Evolutionary conservation across 371 early-diverging fungal species (phyloP).

Genomic region (Mortierella sp.): DNA sequence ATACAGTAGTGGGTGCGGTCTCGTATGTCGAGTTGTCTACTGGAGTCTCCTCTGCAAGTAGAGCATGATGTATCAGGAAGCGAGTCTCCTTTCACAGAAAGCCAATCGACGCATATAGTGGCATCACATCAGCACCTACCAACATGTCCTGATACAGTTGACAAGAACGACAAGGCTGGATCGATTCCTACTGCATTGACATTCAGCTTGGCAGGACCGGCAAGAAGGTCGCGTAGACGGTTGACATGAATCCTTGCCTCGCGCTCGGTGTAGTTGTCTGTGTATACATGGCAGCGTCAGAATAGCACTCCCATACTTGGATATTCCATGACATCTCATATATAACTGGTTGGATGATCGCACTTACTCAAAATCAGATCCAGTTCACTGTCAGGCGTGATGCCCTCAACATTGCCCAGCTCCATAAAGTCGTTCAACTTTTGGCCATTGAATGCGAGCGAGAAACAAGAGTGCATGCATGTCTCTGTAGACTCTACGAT

Average conservation of each 20-base stretch:
- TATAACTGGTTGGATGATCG: neutral
- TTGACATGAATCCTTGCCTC: conserved; percentile 91
- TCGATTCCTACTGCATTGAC: conserved; percentile 80
- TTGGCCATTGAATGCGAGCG: conserved; percentile 76
- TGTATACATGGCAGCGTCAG: neutral
- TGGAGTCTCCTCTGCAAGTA: conserved; percentile 34
- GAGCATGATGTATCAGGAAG: too few relatives aligned
- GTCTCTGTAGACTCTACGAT: conserved; percentile 89
- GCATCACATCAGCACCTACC: conserved; percentile 55
- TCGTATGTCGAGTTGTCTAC: conserved; percentile 50
- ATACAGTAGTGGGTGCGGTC: conserved; percentile 64
- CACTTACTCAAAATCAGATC: conserved; percentile 77
- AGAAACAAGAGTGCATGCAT: conserved; percentile 91
- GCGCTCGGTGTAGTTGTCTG: conserved; percentile 82
- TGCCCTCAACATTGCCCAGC: conserved; percentile 80
- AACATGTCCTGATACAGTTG: conserved; percentile 70
- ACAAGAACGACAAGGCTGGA: conserved; percentile 74
- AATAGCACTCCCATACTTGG: neutral
- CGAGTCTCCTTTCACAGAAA: too few relatives aligned
- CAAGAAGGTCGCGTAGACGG: conserved; percentile 87
- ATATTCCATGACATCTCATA: too few relatives aligned
- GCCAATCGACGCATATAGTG: neutral
- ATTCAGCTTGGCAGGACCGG: conserved; percentile 78
- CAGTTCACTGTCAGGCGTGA: conserved; percentile 73
- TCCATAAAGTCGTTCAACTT: conserved; percentile 79